Evolutionary conservation across 1,284 basidiomycete genomes (phyloP), one percentile per base, ranked within the genome.

Genomic region (Irpex sp.): DNA sequence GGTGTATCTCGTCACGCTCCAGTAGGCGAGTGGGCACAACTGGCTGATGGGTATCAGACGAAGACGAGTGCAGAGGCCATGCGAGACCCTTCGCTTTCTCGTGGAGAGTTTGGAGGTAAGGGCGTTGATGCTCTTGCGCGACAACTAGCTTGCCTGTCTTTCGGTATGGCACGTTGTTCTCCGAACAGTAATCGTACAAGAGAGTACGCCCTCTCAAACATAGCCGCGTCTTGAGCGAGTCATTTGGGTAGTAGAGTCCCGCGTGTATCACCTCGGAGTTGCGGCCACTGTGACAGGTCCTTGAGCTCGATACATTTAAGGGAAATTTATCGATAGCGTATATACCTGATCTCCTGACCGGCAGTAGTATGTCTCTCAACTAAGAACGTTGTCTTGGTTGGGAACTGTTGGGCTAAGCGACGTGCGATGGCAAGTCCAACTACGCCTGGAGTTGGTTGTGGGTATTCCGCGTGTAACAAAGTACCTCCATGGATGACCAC

Each of bases 241-340:
- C 77, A 0, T 83, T 73, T 0, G 96, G 96, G 71, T 98, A 98
- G 67, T 91, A 91, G 1, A 92, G 75, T 10, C 88, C 93, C 63
- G 93, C 93, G 75, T 98, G 96, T 51, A 98, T 91, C 14, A 99
- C 96, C 71, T 98, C 96, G 1, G 94, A 96, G 72, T 98, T 98
- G 19, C 96, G 87, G 45, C 94, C 94, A 72, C 93, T 95, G 62
- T 10, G 18, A 42, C 9, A 39, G 4, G 56, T 39, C 39, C 19
- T 16, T 60, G 56, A 47, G 36, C 55, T 28, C 18, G 60, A 39
- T n/a, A 61, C 4, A 2, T 10, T 10, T 14, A 16, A 45, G 19
- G 21, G 19, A 51, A 51, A 21, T 18, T 10, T 6, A 23, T 18
- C 8, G 4, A 18, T 18, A 18, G 16, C 16, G 58, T 57, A 64